These are phyloP conservation scores for Gossypium anomalum DNA, from an alignment of 345 rosid genomes.

Conservation along the genomic window DNA sequence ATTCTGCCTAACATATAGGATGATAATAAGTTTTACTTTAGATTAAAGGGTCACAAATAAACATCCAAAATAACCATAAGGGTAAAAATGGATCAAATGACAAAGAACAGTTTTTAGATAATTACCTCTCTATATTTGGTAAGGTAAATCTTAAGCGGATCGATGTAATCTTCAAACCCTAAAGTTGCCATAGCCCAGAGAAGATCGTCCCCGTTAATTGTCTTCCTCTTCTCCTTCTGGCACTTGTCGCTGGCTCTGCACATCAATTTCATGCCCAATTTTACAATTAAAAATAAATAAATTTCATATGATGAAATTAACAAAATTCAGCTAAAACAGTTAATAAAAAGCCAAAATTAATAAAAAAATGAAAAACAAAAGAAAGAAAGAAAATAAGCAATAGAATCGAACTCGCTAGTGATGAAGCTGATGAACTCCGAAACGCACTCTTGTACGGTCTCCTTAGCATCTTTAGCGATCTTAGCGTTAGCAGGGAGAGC, in stretches of 20 bases:
- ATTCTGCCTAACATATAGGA: neutral
- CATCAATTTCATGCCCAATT: neutral
- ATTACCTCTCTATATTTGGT: constrained; percentile 77
- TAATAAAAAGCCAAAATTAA: constrained; percentile 1
- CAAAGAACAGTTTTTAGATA: neutral
- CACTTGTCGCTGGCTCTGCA: constrained; percentile 96
- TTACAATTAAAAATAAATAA: neutral
- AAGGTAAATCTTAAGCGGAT: constrained; percentile 78
- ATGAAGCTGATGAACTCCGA: constrained; percentile 95
- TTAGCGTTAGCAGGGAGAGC: constrained; percentile 90
- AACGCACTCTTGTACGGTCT: constrained; percentile 93
- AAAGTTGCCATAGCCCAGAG: constrained; percentile 96
- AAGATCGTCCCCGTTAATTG: constrained; percentile 91
- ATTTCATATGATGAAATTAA: neutral
- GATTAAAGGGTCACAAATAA: neutral
- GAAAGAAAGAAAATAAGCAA: neutral
- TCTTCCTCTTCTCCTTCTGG: constrained; percentile 96
- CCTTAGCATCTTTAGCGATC: constrained; percentile 96
- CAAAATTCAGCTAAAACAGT: neutral
- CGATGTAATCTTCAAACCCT: constrained; percentile 96
- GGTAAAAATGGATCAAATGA: neutral
- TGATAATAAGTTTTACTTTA: neutral
- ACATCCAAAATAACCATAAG: neutral
- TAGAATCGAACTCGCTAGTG: constrained; percentile 79
- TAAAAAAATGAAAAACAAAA: neutral